Conservation (phyloP, 305 asterid species). For the Fraxinus latifolia region DNA sequence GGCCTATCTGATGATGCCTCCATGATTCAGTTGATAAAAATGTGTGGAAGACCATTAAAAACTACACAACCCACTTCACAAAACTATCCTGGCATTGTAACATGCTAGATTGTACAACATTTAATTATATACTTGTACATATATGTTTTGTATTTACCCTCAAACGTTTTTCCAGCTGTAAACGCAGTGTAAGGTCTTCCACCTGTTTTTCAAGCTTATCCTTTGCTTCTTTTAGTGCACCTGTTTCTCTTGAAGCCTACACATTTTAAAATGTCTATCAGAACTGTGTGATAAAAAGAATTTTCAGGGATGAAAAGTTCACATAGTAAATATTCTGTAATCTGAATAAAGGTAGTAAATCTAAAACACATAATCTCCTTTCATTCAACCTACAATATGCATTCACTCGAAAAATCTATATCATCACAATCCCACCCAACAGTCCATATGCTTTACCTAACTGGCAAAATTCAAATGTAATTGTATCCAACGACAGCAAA, state of each 20-base stretch:
- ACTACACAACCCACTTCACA: not conserved
- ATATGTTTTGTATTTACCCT: constrained; percentile 53
- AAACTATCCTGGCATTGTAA: not conserved
- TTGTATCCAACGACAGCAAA: not conserved
- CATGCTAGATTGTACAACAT: not conserved
- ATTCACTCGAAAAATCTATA: constrained; percentile 9
- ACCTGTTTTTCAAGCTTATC: constrained; percentile 93
- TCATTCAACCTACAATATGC: constrained; percentile 18
- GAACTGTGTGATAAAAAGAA: constrained; percentile 7
- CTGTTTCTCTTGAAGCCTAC: constrained; percentile 92
- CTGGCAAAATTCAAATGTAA: not conserved
- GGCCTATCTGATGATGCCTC: constrained; percentile 9
- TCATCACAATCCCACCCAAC: not conserved
- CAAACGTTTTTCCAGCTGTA: constrained; percentile 85
- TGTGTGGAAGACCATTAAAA: not conserved
- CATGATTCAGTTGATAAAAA: not conserved
- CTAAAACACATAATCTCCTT: constrained; percentile 9
- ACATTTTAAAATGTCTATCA: constrained; percentile 28
- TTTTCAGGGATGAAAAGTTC: constrained; percentile 10
- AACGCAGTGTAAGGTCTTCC: constrained; percentile 83
- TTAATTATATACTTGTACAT: not conserved
- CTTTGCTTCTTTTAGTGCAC: constrained; percentile 91
- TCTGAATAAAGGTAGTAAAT: not conserved
- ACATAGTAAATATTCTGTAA: not conserved
- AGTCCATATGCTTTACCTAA: not conserved